Conservation (phyloP, 1,284 basidiomycete genomes). For the Sanghuangporus weigelae region DNA sequence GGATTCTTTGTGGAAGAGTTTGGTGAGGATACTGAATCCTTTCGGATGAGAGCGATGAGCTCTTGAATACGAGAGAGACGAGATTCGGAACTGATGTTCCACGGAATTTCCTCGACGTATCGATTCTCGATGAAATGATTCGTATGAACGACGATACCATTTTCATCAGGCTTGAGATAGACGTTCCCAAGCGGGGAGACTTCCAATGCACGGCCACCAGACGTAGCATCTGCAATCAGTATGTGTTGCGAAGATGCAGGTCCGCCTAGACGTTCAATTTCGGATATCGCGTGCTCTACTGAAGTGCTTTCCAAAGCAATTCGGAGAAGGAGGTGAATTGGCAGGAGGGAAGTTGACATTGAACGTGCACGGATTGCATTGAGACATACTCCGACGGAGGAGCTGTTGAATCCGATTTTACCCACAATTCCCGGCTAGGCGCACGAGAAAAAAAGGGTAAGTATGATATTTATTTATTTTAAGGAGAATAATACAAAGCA, state of each 20-base stretch:
- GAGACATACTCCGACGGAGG: conserved; percentile 32
- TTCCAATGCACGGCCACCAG: conserved; percentile 27
- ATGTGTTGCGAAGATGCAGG: conserved; percentile 32
- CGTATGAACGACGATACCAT: conserved; percentile 30
- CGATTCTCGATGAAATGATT: conserved; percentile 33
- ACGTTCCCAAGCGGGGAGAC: conserved; percentile 27
- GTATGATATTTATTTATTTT: neutral
- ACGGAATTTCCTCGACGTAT: conserved; percentile 29
- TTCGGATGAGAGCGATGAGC: conserved; percentile 24
- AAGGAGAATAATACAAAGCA: neutral
- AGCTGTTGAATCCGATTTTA: conserved; percentile 34
- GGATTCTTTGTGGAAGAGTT: neutral
- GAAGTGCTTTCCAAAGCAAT: conserved; percentile 30
- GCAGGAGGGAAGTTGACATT: conserved; percentile 27
- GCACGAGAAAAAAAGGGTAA: neutral
- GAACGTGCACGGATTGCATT: conserved; percentile 33
- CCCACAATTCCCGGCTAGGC: conserved; percentile 33
- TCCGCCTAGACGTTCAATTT: conserved; percentile 28
- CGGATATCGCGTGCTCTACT: conserved; percentile 24
- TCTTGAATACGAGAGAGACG: conserved; percentile 27
- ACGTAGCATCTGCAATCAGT: conserved; percentile 28
- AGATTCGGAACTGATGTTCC: conserved; percentile 29
- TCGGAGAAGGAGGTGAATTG: conserved; percentile 32
- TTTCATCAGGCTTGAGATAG: conserved; percentile 25
- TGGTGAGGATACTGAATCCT: conserved; percentile 18